These are phyloP conservation scores for Diaporthe citri DNA, from an alignment of 2,329 filamentous ascomycete species.

Conservation along the genomic window DNA sequence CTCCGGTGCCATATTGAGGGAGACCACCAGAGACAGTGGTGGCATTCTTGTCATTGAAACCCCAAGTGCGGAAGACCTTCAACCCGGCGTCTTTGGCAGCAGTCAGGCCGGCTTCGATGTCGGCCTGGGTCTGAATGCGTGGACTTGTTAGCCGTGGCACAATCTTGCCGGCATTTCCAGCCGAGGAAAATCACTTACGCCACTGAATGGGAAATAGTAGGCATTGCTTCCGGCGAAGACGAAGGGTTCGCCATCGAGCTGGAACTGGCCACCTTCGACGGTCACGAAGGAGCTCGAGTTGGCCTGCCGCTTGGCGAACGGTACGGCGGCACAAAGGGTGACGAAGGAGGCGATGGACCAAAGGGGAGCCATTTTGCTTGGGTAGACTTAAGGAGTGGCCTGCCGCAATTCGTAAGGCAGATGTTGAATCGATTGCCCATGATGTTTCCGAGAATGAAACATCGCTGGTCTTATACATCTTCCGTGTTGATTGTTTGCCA, in stretches of 20 bases:
- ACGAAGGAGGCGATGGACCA: constrained; percentile 23
- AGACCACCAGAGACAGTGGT: constrained; percentile 60
- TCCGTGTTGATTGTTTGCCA: neutral
- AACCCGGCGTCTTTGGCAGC: constrained; percentile 62
- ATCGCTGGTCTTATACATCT: neutral
- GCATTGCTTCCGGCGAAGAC: constrained; percentile 13
- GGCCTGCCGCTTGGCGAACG: constrained; percentile 11
- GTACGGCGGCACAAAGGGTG: constrained; percentile 13
- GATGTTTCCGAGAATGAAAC: neutral
- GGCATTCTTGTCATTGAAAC: constrained; percentile 68
- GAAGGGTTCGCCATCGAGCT: constrained; percentile 58
- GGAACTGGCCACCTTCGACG: constrained; percentile 62
- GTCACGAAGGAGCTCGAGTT: constrained; percentile 56
- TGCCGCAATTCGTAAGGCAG: neutral
- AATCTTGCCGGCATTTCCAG: fast-evolving
- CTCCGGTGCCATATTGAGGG: constrained; percentile 64
- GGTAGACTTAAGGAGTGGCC: neutral
- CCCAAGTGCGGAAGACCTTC: constrained; percentile 68
- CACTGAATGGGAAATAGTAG: constrained; percentile 21
- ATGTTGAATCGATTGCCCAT: neutral
- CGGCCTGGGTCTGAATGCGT: constrained; percentile 44
- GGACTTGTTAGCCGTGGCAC: fast-evolving
- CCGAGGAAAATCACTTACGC: neutral
- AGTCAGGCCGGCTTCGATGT: constrained; percentile 59
- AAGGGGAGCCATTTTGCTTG: constrained; percentile 7